Base-by-base conservation (phyloP, 768 basidiomycete genomes). In the Crucibulum laeve region DNA sequence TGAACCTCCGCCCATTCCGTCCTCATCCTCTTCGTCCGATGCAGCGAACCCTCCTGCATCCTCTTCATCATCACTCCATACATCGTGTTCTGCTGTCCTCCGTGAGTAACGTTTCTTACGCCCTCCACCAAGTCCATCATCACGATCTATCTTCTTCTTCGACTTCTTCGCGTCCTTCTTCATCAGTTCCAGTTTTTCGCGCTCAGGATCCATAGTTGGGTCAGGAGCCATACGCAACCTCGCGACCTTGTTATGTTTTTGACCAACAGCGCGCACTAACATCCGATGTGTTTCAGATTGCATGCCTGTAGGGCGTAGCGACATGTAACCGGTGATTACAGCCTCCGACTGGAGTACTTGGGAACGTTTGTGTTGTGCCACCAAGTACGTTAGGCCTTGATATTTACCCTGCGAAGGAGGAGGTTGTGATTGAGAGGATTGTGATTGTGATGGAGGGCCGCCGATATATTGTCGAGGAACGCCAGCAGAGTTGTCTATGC, bases 271-370 rank as follows among this genome's bases (percentile, higher is more conserved):
- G 26, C 84, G 82, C 5, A 91, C 92, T 28, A 94, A 74, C 79
- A 90, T 85, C 40, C 87, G 80, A 61, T 95, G 91, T 11, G 89
- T 89, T 62, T 88, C 85, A 4, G 86, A 87, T 58, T 91, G 85
- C 85, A 93, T 91, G 46, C 87, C 86, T 3, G 89, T 87, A 2
- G 92, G 92, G 2, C 85, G 83, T 46, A 95, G 69, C 32, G 80
- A 75, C 79, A 94, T 84, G 54, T 83, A 80, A 30, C 91, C 91
- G 2, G 88, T 87, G 44, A 93, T 72, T 46, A 85, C 69, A 2
- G 87, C 84, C 58, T 93, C 91, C 19, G 88, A 76, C 61, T 94
- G 91, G n/a, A 91, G 73, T 14, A 94, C 82, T 51, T 86, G 82
- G 2, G 87, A 84, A 35, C 84, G 80, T 59, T 91, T 89, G 63